Percentiles rank a stretch among this genome's conserved stretches.
Evolutionary conservation across 2,329 filamentous ascomycete genomes (phyloP).

Genomic region (Verticillium tricorpus): DNA sequence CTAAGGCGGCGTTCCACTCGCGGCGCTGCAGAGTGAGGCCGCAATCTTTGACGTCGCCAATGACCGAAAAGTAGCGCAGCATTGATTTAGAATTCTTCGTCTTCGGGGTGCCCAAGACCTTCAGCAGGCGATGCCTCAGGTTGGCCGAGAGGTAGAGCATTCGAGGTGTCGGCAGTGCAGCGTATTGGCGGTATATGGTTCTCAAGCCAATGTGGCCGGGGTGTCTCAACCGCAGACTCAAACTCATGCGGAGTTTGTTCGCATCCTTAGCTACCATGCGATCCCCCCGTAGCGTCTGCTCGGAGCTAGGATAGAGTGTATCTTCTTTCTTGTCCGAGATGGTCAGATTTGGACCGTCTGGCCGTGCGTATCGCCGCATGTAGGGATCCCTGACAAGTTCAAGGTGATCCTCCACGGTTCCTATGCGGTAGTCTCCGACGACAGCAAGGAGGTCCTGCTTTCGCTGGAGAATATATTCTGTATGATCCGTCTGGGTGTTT

Average conservation of each 20-base stretch:
- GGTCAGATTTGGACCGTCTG: conserved; percentile 41
- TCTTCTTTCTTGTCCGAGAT: conserved; percentile 50
- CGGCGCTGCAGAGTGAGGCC: conserved; percentile 60
- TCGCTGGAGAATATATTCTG: neutral
- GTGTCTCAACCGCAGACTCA: conserved; percentile 36
- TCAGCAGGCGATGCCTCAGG: conserved; percentile 61
- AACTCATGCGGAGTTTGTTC: conserved; percentile 32
- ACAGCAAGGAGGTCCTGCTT: conserved; percentile 43
- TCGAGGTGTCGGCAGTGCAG: conserved; percentile 44
- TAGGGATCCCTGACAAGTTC: conserved; percentile 49
- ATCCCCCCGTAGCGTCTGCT: conserved; percentile 31
- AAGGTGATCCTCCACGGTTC: conserved; percentile 48
- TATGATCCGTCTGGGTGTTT: conserved; percentile 11
- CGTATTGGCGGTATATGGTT: conserved; percentile 44
- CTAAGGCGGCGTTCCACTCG: conserved; percentile 83
- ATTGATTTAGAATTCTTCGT: conserved; percentile 57
- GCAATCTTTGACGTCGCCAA: conserved; percentile 77
- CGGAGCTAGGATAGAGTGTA: conserved; percentile 36
- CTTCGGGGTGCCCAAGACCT: conserved; percentile 61
- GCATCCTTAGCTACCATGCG: conserved; percentile 30
- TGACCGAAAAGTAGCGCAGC: conserved; percentile 76
- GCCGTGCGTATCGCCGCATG: conserved; percentile 46
- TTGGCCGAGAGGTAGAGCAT: conserved; percentile 44
- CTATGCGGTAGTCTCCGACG: conserved; percentile 44
- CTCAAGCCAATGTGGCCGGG: conserved; percentile 36